Evolutionary conservation across 1,284 basidiomycete species (phyloP).

Genomic region (Apiotrichum gamsii): DNA sequence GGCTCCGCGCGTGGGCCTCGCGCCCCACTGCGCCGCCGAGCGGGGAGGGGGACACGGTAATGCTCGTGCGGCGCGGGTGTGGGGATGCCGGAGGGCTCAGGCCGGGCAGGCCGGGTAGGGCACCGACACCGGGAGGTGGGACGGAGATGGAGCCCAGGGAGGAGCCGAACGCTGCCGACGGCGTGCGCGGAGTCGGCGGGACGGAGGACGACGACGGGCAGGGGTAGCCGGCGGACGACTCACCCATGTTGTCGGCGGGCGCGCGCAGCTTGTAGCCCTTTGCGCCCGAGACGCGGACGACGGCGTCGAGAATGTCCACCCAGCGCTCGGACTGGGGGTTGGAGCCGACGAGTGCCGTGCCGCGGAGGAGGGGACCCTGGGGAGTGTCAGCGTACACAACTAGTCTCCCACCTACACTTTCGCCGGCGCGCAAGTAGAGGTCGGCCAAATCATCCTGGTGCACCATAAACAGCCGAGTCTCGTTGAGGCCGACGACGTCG

Average conservation of each 20-base stretch:
- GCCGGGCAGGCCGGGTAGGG: too few relatives aligned
- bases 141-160: too few relatives aligned
- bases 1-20: neutral
- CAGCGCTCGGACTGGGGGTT: conserved; percentile 51
- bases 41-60: too few relatives aligned
- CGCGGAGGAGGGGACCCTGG: conserved; percentile 45
- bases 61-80: neutral
- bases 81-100: too few relatives aligned
- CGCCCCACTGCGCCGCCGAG: too few relatives aligned
- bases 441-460: conserved; percentile 56
- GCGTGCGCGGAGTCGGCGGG: too few relatives aligned
- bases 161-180: too few relatives aligned
- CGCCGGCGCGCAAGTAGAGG: conserved; percentile 50
- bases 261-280: conserved; percentile 24
- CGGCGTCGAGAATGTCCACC: conserved; percentile 50
- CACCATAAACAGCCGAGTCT: conserved; percentile 49
- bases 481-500: conserved; percentile 42
- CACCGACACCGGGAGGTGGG: too few relatives aligned
- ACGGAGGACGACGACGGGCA: too few relatives aligned
- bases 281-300: conserved; percentile 49
- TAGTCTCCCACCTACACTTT: conserved; percentile 35
- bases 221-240: neutral
- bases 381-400: neutral
- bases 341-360: conserved; percentile 51
- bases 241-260: conserved; percentile 13